Base-by-base conservation (phyloP, 805 yeast species). In the Saturnispora gosingensis region DNA sequence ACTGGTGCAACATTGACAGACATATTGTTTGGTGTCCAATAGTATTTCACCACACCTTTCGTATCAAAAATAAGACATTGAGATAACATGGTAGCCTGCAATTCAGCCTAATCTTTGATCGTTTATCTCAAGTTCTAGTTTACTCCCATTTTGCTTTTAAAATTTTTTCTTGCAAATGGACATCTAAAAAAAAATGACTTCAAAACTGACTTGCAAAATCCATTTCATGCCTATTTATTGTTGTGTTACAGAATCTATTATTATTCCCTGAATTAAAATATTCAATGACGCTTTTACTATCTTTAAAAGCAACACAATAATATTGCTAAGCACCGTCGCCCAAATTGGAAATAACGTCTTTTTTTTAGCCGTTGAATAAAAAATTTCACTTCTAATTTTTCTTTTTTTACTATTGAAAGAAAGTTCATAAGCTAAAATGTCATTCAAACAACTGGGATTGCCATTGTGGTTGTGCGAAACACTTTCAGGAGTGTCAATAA, bases 401-500 rank as follows among this genome's bases (percentile, higher is more conserved):
- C 25, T 32, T 15, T 40, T 16, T 16, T 43, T 13, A 25, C 20
- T 18, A 22, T 18, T 16, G 13, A 7, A 20, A 15, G 7, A n/a
- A 8, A 30, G n/a, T 15, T 28, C 15, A 27, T 11, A 1, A 9
- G 22, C 24, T 11, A 35, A 24, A 15, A 47, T 46, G 49, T 47
- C 53, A 5, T 65, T 65, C 40, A 53, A 59, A 30, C 48, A 72
- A 9, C 61, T 93, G 18, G 98, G 97, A 0, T 78, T 88, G 9
- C 78, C 96, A 27, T 81, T 77, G 64, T 90, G 99, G 97, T 80
- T 93, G 18, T 73, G 74, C 30, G 97, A 91, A 58, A 76, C 97
- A 0, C 75, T 93, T 4, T 66, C 69, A 0, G 80, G 95, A 7
- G 88, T 93, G 95, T 82, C 82, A 54, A 93, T 93, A 45, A 72